These are phyloP conservation scores for Bacidia gigantensis DNA, from an alignment of 495 filamentous ascomycete species.

Conservation along the genomic window DNA sequence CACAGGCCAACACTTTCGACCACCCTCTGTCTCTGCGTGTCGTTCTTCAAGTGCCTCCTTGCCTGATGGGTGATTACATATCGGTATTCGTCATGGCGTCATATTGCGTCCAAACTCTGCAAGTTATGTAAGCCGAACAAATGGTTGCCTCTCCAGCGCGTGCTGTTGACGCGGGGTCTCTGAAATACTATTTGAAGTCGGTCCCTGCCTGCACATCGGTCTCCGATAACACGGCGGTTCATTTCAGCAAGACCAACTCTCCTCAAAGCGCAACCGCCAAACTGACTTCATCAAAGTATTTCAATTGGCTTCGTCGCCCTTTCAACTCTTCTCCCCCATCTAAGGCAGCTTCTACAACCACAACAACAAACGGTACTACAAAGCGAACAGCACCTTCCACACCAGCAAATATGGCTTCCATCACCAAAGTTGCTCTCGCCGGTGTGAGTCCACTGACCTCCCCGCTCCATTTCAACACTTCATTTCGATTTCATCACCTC, in stretches of 20 bases:
- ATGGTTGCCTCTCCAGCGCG: too few relatives aligned
- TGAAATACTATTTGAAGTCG: neutral
- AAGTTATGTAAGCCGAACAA: neutral
- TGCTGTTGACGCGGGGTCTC: neutral
- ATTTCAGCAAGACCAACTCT: neutral
- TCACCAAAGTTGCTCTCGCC: conserved; percentile 13
- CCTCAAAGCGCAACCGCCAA: neutral
- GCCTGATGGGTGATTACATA: too few relatives aligned
- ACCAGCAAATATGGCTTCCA: conserved; percentile 5
- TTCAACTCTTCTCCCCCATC: neutral
- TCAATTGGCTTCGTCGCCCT: neutral
- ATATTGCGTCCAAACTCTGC: neutral
- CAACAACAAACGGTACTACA: too few relatives aligned
- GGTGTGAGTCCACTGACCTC: too few relatives aligned
- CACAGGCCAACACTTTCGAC: too few relatives aligned
- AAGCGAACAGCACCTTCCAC: neutral
- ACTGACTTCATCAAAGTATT: neutral
- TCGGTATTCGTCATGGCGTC: neutral
- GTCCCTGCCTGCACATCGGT: neutral
- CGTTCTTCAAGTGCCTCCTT: too few relatives aligned
- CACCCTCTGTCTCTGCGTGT: too few relatives aligned
- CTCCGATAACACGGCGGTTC: neutral
- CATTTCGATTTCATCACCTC: neutral
- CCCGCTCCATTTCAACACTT: too few relatives aligned
- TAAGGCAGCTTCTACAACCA: neutral